These are phyloP conservation scores for Alternaria triticimaculans DNA, from an alignment of 2,329 filamentous ascomycete species.

Conservation along the genomic window DNA sequence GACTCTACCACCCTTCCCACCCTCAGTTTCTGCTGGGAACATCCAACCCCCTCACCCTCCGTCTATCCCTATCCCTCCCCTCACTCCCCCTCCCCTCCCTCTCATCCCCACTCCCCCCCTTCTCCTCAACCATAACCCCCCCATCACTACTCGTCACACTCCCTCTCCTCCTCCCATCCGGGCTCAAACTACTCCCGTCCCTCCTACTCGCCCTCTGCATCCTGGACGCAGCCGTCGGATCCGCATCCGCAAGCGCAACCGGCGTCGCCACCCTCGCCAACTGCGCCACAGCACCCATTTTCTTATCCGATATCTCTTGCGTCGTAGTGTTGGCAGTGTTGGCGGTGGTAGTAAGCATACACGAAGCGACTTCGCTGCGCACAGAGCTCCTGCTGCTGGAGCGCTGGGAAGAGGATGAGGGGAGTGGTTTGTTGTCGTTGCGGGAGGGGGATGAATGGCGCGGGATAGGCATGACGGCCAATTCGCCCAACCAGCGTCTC, in stretches of 20 bases:
- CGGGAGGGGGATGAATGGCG: neutral
- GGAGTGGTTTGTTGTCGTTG: neutral
- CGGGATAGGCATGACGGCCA: constrained; percentile 33
- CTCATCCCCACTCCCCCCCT: constrained; percentile 20
- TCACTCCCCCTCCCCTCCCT: neutral
- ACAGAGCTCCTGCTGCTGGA: neutral
- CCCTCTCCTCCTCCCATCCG: constrained; percentile 31
- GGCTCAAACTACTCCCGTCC: constrained; percentile 42
- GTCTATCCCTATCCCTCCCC: neutral
- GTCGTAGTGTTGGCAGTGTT: neutral
- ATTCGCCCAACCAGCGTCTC: constrained; percentile 50
- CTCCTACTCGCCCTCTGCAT: constrained; percentile 27
- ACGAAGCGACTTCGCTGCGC: neutral
- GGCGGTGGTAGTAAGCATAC: neutral
- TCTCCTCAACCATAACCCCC: constrained; percentile 52
- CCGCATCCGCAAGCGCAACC: constrained; percentile 45
- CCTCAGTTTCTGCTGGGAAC: neutral
- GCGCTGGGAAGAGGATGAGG: neutral
- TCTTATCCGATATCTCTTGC: constrained; percentile 9
- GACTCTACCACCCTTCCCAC: neutral
- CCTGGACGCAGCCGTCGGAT: constrained; percentile 43
- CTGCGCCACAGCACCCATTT: constrained; percentile 42
- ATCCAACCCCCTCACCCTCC: neutral
- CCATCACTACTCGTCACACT: constrained; percentile 29
- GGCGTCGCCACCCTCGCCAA: constrained; percentile 46